Base-by-base conservation (phyloP, 2,329 filamentous ascomycete genomes). In the Hymenoscyphus scutula region DNA sequence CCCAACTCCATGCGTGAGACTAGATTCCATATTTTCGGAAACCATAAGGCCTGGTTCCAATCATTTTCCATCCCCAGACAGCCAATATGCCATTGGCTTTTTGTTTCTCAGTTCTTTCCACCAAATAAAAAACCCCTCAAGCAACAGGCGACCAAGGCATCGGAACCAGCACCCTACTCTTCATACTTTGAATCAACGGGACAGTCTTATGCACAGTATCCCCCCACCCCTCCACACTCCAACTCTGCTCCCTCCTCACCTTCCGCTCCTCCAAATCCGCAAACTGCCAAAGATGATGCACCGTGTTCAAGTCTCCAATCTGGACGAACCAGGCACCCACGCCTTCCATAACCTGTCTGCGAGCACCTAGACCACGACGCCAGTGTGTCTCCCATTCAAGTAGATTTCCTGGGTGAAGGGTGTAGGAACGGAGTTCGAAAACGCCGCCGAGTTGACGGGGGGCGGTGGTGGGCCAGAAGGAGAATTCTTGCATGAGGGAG, bases 311-410 rank as follows among this genome's bases (percentile, higher is more conserved):
- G 60, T 97, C 94, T 65, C 95, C 95, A 72, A 99, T 94, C 79
- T 99, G 95, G 48, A 97, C 94, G 73, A 99, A 99, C 95, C 95
- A 99, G 6, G 95, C 95, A 34, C 94, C 93, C 0, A 97, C 93
- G 15, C 95, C 95, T 77, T 99, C 95, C 95, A 99, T 99, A 61
- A 98, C 94, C 78, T 98, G 92, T 57, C 92, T 86, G 58, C 95
- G 86, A 1, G 95, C 95, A 77, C 91, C 90, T 60, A 99, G 84
- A 29, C 95, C 95, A 67, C 91, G 88, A 65, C 96, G 86, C 95
- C 95, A 99, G 78, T 99, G 95, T 48, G 91, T 96, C 82, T 99
- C 95, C 95, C 95, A 99, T 78, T 99, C 95, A 7, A 99, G 84
- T 53, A 99, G 82, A 76, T 97, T 97, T 51, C 95, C 95, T 0